phyloP scores from a whole-genome alignment of 148 eudicot genomes.

The Fagopyrum homotropicum region DNA sequence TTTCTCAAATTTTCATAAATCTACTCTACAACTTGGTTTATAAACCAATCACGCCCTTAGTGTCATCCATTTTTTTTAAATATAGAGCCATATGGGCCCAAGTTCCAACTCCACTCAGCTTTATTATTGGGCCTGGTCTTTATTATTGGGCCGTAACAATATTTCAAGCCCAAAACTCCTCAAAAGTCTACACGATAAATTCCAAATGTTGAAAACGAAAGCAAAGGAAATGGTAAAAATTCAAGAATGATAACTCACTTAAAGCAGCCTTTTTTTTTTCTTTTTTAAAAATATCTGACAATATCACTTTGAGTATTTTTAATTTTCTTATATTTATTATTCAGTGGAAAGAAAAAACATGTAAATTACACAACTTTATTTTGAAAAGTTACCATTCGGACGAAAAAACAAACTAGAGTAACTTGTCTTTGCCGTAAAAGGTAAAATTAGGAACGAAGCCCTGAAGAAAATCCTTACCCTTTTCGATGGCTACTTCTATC shows the following conservation, averaged over 20 bases:
- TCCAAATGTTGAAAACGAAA: slow-evolving; percentile 8
- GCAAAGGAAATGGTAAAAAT: background rate
- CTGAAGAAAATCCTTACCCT: background rate
- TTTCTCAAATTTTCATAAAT: no score
- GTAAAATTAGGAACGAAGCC: background rate
- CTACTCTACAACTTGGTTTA: no score
- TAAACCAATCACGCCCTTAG: no score
- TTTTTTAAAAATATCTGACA: background rate
- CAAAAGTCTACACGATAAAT: background rate
- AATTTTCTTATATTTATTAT: no score
- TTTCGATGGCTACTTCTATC: background rate
- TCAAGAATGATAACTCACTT: background rate
- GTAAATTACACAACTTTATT: background rate
- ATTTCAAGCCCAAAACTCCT: background rate
- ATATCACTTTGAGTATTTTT: background rate
- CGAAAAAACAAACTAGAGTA: no score
- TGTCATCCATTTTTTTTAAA: background rate
- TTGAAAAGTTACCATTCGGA: background rate
- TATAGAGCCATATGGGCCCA: background rate
- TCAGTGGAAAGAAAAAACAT: background rate
- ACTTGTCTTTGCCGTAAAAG: background rate
- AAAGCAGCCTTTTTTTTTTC: background rate
- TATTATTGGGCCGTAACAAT: background rate
- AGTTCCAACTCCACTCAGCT: background rate
- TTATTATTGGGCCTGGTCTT: background rate